These are phyloP conservation scores for Breviolum minutum DNA, from an alignment of 73 alveolate genomes.

Conservation along the genomic window DNA sequence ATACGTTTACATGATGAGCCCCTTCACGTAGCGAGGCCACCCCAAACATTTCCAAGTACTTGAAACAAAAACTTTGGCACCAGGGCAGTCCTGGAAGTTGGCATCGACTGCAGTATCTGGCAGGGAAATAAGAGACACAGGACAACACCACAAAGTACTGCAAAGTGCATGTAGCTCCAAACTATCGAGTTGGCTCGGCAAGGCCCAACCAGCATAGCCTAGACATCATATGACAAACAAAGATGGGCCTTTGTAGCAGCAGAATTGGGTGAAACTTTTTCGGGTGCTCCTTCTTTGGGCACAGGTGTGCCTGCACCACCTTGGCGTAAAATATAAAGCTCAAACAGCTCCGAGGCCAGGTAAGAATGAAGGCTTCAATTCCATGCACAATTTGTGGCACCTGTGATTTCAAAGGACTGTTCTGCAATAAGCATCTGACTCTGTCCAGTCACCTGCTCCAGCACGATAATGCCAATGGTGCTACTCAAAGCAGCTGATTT, in stretches of 20 bases:
- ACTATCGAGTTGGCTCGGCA: no score
- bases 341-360: neutral
- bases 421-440: neutral
- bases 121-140: neutral
- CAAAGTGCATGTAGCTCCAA: no score
- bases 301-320: constrained; percentile 90
- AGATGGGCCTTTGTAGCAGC: constrained; percentile 60
- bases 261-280: constrained; percentile 10
- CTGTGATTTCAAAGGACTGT: no score
- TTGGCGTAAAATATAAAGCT: neutral
- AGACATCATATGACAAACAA: neutral
- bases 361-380: no score
- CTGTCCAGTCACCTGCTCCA: constrained; percentile 57
- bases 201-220: no score
- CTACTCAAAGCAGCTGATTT: no score
- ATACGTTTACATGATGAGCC: neutral
- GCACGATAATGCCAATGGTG: no score
- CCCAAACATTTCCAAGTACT: neutral
- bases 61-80: neutral
- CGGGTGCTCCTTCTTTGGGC: constrained; percentile 58
- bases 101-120: constrained; percentile 72
- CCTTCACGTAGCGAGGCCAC: no score
- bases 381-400: no score
- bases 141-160: no score
- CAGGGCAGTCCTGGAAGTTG: constrained; percentile 59